A percentile compares a stretch with the other conserved stretches of the same genome.
phyloP scores from a whole-genome alignment of 2,329 filamentous ascomycete genomes.

The Myriangium duriaei region DNA sequence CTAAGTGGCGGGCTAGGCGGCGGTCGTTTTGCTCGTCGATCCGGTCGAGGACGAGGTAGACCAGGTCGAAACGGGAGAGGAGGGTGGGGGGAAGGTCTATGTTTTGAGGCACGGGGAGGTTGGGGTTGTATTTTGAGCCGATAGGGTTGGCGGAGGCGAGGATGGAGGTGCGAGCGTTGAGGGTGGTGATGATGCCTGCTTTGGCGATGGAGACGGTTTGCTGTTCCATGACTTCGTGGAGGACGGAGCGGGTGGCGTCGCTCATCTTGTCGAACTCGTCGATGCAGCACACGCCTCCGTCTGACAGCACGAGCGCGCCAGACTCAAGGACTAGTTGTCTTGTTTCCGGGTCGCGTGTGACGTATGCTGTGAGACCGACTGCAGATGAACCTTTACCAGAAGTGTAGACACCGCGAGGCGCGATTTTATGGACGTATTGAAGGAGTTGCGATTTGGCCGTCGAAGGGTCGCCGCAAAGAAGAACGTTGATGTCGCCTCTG shows the following conservation, averaged over 20 bases:
- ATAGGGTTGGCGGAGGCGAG: slow-evolving; percentile 96
- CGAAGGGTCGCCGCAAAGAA: slow-evolving; percentile 93
- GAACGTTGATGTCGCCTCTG: slow-evolving; percentile 91
- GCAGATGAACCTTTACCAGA: slow-evolving; percentile 70
- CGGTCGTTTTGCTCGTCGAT: slow-evolving; percentile 85
- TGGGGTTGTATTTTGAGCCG: slow-evolving; percentile 93
- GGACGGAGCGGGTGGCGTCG: slow-evolving; percentile 67
- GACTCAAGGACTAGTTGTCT: slow-evolving; percentile 78
- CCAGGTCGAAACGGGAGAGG: slow-evolving; percentile 88
- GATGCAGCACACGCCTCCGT: slow-evolving; percentile 77
- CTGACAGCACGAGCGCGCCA: slow-evolving; percentile 64
- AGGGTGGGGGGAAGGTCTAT: slow-evolving; percentile 94
- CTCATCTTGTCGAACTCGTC: slow-evolving; percentile 89
- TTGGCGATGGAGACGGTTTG: slow-evolving; percentile 80
- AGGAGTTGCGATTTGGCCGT: slow-evolving; percentile 94
- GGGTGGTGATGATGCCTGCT: slow-evolving; percentile 89
- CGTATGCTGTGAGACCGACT: slow-evolving; percentile 69
- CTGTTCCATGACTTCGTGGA: slow-evolving; percentile 83
- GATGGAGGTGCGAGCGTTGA: slow-evolving; percentile 93
- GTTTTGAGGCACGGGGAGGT: slow-evolving; percentile 90
- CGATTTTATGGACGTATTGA: slow-evolving; percentile 97
- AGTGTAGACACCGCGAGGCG: slow-evolving; percentile 79
- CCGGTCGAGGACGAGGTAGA: slow-evolving; percentile 90
- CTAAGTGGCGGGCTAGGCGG: slow-evolving; percentile 76
- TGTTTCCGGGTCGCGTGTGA: slow-evolving; percentile 73